A percentile compares a stretch with the other conserved stretches of the same genome.
These are phyloP conservation scores for Hypomontagnella submonticulosa DNA, from an alignment of 495 filamentous ascomycete species.

Conservation along the genomic window DNA sequence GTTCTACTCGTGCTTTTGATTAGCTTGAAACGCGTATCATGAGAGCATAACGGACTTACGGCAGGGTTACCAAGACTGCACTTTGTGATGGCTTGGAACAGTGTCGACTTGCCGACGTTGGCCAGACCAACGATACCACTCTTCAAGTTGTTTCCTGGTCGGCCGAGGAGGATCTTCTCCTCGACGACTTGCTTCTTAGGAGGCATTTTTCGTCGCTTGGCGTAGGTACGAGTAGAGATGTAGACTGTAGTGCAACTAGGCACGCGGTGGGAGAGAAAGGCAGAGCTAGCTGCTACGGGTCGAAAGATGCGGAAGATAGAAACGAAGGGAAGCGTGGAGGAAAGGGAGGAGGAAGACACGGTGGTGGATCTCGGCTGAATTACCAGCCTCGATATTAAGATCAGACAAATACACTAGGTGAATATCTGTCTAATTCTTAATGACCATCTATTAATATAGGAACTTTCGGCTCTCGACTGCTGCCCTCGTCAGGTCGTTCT, in stretches of 20 bases:
- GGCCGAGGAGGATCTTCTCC: constrained; percentile 87
- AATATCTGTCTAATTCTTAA: constrained; percentile 33
- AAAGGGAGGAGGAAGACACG: constrained; percentile 58
- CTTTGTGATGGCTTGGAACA: constrained; percentile 99
- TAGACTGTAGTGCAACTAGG: constrained; percentile 58
- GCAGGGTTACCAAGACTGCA: constrained; percentile 97
- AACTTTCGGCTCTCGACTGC: constrained; percentile 35
- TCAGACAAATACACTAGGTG: constrained; percentile 29
- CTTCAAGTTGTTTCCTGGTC: constrained; percentile 98
- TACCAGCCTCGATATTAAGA: constrained; percentile 42
- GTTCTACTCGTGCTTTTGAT: constrained; percentile 69
- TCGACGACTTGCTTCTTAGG: constrained; percentile 78
- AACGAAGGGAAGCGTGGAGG: constrained; percentile 62
- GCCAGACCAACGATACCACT: constrained; percentile 99
- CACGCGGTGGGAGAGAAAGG: constrained; percentile 50
- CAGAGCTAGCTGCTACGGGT: constrained; percentile 73
- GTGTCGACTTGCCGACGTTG: constrained; percentile 99
- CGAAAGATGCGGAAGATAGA: constrained; percentile 63
- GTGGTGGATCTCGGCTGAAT: constrained; percentile 51
- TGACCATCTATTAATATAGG: constrained; percentile 25
- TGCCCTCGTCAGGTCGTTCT: constrained; percentile 34
- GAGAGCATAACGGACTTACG: constrained; percentile 59
- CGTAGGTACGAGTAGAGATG: constrained; percentile 61
- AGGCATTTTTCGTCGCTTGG: constrained; percentile 72
- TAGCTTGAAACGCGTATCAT: constrained; percentile 23